phyloP scores from a whole-genome alignment of 1,284 basidiomycete genomes.

The Marasmius sp. region DNA sequence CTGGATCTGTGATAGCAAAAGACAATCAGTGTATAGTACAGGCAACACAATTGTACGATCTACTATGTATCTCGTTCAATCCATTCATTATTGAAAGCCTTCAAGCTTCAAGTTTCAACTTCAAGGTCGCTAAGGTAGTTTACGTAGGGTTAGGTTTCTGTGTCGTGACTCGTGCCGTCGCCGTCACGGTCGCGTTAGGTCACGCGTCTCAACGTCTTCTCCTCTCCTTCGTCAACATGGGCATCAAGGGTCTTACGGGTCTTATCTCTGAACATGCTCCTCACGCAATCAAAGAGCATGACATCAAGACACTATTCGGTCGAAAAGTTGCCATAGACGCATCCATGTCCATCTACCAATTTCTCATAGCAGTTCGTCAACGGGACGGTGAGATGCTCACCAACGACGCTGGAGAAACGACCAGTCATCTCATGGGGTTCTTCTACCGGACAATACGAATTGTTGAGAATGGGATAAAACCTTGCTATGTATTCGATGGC shows the following conservation, averaged over 20 bases:
- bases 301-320: slow-evolving; percentile 96
- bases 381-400: slow-evolving; percentile 96
- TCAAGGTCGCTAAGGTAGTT: too few species aligned
- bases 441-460: slow-evolving; percentile 98
- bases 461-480: slow-evolving; percentile 99
- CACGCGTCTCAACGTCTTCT: slow-evolving; percentile 4
- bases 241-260: slow-evolving; percentile 91
- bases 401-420: slow-evolving; percentile 96
- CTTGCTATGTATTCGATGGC: slow-evolving; percentile 97
- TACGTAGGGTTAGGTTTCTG: too few species aligned
- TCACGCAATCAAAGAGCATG: slow-evolving; percentile 85
- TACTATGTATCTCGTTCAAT: too few species aligned
- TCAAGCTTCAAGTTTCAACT: too few species aligned
- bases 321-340: slow-evolving; percentile 99
- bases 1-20: too few species aligned
- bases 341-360: slow-evolving; percentile 95
- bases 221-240: slow-evolving; percentile 47
- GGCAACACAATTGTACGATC: too few species aligned
- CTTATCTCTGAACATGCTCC: slow-evolving; percentile 91
- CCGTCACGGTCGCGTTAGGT: slow-evolving; percentile 7
- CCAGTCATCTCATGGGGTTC: slow-evolving; percentile 97
- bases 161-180: background rate
- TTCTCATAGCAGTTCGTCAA: slow-evolving; percentile 96
- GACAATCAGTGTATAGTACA: too few species aligned
- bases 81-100: too few species aligned